Conservation (phyloP, 2,329 filamentous ascomycete species). For the Huntiella moniliformis region DNA sequence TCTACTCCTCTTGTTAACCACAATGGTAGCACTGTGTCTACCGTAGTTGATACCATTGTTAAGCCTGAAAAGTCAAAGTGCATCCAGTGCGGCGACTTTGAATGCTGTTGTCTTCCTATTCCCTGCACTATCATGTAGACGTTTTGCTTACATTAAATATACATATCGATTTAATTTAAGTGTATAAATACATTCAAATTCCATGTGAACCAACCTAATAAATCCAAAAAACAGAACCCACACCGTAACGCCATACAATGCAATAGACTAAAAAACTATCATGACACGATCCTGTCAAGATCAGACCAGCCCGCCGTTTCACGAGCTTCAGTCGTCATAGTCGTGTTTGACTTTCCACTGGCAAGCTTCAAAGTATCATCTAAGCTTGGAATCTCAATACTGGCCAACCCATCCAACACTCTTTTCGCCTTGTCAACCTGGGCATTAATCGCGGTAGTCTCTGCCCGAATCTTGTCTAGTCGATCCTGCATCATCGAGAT, state of each 20-base stretch:
- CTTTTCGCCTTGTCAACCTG: conserved; percentile 55
- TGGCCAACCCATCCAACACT: conserved; percentile 50
- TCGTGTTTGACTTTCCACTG: background rate
- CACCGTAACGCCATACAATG: background rate
- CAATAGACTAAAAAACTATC: background rate
- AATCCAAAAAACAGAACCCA: background rate
- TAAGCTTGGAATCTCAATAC: conserved; percentile 20
- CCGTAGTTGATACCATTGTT: conserved; percentile 30
- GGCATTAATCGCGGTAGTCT: conserved; percentile 50
- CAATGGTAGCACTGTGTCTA: conserved; percentile 29
- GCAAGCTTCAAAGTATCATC: background rate
- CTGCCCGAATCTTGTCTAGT: conserved; percentile 49
- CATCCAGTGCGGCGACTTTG: conserved; percentile 30
- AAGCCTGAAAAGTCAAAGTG: conserved; percentile 31
- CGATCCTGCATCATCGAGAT: conserved; percentile 79
- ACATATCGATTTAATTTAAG: no score
- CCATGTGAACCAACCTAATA: background rate
- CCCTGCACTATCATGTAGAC: conserved; percentile 31
- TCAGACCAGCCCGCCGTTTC: background rate
- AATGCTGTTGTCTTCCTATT: conserved; percentile 34
- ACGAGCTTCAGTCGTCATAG: background rate
- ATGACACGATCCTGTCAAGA: conserved; percentile 3
- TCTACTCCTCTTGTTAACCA: conserved; percentile 3
- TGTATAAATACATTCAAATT: no score
- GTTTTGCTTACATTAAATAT: background rate